Conservation (phyloP, 1,139 yeast genomes). For the Meyerozyma sp. region DNA sequence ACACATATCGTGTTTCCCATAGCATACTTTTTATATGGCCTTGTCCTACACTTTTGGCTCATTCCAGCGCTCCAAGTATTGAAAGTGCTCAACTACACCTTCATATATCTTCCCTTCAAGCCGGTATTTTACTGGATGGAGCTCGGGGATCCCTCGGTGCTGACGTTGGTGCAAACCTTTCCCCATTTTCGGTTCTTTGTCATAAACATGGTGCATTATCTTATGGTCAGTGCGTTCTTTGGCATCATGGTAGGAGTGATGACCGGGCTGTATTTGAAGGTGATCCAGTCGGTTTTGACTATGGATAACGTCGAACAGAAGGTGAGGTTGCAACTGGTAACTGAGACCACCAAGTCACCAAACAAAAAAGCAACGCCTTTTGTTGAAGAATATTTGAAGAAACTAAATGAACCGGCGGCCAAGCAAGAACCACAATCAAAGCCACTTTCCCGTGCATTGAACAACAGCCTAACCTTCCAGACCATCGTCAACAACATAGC, state of each 20-base stretch:
- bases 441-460: background rate
- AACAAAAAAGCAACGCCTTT: background rate
- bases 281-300: conserved; percentile 5
- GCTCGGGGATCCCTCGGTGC: conserved; percentile 8
- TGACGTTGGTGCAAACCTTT: conserved; percentile 3
- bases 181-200: conserved; percentile 14
- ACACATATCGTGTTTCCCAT: background rate
- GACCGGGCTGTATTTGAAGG: conserved; percentile 12
- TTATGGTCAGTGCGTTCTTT: conserved; percentile 18
- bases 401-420: background rate
- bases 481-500: background rate
- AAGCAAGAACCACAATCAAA: background rate
- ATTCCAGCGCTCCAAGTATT: conserved; percentile 9
- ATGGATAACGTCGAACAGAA: conserved; percentile 2
- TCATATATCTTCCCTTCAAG: conserved; percentile 15
- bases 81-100: conserved; percentile 13
- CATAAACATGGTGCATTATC: conserved; percentile 15
- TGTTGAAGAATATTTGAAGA: background rate
- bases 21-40: background rate
- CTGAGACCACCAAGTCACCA: background rate
- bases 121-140: conserved; percentile 15
- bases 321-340: conserved; percentile 3
- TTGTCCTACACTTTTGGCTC: conserved; percentile 7
- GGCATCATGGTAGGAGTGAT: conserved; percentile 17
- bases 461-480: background rate